These are phyloP conservation scores for Coniochaeta pulveracea DNA, from an alignment of 2,329 filamentous ascomycete genomes.

Conservation along the genomic window DNA sequence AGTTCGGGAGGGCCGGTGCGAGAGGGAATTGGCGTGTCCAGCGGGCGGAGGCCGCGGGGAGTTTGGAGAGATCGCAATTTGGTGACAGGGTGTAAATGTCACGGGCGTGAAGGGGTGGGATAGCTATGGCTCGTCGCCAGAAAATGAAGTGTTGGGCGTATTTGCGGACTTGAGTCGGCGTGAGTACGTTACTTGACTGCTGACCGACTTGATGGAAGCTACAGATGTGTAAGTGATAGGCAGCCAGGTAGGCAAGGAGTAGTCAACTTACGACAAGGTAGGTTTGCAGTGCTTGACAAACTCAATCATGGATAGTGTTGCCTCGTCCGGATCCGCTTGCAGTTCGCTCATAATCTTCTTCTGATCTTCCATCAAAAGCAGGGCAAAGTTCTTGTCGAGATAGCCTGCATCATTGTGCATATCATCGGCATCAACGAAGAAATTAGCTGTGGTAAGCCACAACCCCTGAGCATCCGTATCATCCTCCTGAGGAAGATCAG, in stretches of 20 bases:
- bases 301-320: conserved; percentile 67
- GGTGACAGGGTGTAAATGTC: conserved; percentile 89
- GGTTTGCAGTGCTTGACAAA: conserved; percentile 67
- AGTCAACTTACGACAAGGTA: conserved; percentile 42
- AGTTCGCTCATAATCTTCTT: conserved; percentile 63
- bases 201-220: conserved; percentile 59
- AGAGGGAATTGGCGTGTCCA: conserved; percentile 77
- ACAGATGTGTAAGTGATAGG: conserved; percentile 18
- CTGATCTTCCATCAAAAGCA: conserved; percentile 77
- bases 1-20: conserved; percentile 71
- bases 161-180: conserved; percentile 69
- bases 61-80: conserved; percentile 66
- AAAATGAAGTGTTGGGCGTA: conserved; percentile 91
- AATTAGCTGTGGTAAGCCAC: conserved; percentile 80
- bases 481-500: conserved; percentile 58
- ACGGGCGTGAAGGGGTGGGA: conserved; percentile 78
- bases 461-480: conserved; percentile 63
- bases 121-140: conserved; percentile 86
- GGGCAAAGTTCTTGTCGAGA: conserved; percentile 74
- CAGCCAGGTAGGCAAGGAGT: background rate
- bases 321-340: conserved; percentile 63
- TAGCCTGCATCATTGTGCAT: conserved; percentile 53
- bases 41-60: conserved; percentile 56
- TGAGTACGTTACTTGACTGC: conserved; percentile 51
- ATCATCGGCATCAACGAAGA: conserved; percentile 61